These are phyloP conservation scores for Umbilicus rupestris DNA, from an alignment of 164 flowering plant species.

Conservation along the genomic window DNA sequence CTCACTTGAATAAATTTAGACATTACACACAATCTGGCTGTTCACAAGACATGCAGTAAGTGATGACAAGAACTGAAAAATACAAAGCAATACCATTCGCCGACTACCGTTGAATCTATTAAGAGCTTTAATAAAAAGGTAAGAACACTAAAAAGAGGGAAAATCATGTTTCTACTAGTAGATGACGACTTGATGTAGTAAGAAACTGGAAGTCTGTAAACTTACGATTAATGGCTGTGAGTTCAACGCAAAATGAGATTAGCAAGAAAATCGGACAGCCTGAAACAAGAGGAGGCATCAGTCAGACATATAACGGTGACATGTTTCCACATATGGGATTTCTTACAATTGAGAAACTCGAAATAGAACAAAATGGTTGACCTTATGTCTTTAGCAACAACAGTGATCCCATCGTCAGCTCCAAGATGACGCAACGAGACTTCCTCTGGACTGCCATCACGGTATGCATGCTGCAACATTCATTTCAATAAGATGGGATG, in stretches of 20 bases:
- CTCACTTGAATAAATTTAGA: neutral
- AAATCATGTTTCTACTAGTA: neutral
- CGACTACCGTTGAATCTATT: neutral
- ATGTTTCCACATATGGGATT: neutral
- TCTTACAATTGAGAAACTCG: neutral
- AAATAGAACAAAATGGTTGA: slow-evolving; percentile 15
- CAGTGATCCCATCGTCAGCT: slow-evolving; percentile 69
- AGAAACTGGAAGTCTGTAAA: neutral
- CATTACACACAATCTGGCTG: neutral
- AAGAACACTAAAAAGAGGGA: neutral
- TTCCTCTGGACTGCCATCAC: slow-evolving; percentile 86
- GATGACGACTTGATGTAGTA: too few species aligned
- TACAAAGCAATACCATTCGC: neutral
- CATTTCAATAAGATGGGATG: neutral
- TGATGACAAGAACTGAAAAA: neutral
- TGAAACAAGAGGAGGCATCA: slow-evolving; percentile 17
- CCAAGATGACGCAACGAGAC: slow-evolving; percentile 79
- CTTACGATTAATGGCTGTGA: neutral
- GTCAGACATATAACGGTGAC: too few species aligned
- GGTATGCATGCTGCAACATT: slow-evolving; percentile 69
- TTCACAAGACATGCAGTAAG: neutral
- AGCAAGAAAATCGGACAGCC: slow-evolving; percentile 80
- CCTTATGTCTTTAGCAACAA: slow-evolving; percentile 84
- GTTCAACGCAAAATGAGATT: slow-evolving; percentile 48
- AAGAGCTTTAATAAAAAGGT: neutral